Evolutionary conservation across 2,329 filamentous ascomycete genomes (phyloP), one percentile per base, ranked within the genome.

Genomic region (Exophiala viscosa): DNA sequence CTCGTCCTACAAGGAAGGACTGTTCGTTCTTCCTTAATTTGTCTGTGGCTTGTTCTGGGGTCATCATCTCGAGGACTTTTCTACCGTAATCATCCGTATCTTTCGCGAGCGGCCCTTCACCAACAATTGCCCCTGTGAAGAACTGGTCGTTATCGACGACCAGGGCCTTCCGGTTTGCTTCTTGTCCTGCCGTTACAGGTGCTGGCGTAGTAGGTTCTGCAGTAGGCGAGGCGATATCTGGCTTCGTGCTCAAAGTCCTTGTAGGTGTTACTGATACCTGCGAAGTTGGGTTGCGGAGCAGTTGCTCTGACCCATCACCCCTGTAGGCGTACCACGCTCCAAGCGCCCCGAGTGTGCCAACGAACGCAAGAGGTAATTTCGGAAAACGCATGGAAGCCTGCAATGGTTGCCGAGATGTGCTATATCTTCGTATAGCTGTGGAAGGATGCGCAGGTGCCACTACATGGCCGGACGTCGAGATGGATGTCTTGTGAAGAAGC

Each of bases 61-160:
- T 95, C 71, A 99, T 77, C 92, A 99, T 99, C 76, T 96, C 92
- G 54, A 99, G 77, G 32, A 96, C 86, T 66, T 87, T 89, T 60
- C 86, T 83, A 28, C 90, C 90, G 68, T 87, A 87, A 67, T 90
- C 87, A 72, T 91, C 87, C 3, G 87, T 90, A 64, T 88, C 82
- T 74, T 99, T 99, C 41, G 87, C 88, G 55, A 99, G 83, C 15
- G 92, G 90, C 5, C 85, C 87, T 64, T 95, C 88, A 54, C 88
- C 89, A 14, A 90, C 84, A 58, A 96, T 85, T 7, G 88, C 88
- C 18, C 88, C 88, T 9, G 92, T 93, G 66, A 91, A 92, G 45
- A 99, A 82, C 69, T 95, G 86, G 67, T 95, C 90, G 65, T 91
- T 87, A 55, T 92, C 90, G 47, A 99, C 88, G 38, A 96, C 84